Conservation (phyloP, 768 basidiomycete species). For the Pleurotus eryngii region DNA sequence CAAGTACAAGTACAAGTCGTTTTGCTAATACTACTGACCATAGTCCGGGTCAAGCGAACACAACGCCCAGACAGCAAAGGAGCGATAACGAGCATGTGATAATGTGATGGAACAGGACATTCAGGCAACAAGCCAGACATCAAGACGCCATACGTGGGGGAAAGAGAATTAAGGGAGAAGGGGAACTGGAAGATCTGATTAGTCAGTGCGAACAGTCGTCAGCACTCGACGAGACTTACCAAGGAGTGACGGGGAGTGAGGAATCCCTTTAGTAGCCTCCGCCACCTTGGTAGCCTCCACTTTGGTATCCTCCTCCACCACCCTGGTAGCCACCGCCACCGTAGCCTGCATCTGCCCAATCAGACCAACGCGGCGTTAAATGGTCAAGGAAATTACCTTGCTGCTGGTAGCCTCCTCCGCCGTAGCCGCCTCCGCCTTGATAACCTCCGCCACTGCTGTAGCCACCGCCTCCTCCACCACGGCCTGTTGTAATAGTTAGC, state of each 20-base stretch:
- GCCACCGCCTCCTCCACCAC: conserved; percentile 18
- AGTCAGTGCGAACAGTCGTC: neutral
- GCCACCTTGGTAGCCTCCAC: conserved; percentile 19
- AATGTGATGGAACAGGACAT: conserved; percentile 27
- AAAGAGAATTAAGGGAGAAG: conserved; percentile 7
- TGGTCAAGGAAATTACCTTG: conserved; percentile 26
- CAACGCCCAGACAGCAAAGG: conserved; percentile 37
- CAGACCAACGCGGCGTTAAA: conserved; percentile 6
- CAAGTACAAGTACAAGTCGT: neutral
- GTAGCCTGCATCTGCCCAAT: conserved; percentile 15
- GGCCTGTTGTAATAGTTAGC: no score
- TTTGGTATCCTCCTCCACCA: conserved; percentile 19
- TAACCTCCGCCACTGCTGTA: conserved; percentile 23
- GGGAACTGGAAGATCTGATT: neutral
- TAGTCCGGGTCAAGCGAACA: conserved; percentile 20
- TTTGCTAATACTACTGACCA: neutral
- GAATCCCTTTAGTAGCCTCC: conserved; percentile 27
- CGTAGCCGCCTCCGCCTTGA: conserved; percentile 23
- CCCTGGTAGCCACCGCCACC: conserved; percentile 21
- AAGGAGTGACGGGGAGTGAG: neutral
- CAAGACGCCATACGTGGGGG: conserved; percentile 10
- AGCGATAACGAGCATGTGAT: conserved; percentile 29
- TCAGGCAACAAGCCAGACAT: neutral
- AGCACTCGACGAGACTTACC: conserved; percentile 4
- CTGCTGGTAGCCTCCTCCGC: conserved; percentile 17